Evolutionary conservation across 495 filamentous ascomycete species (phyloP), one percentile per base, ranked within the genome.

Genomic region (Bombardia bombarda): DNA sequence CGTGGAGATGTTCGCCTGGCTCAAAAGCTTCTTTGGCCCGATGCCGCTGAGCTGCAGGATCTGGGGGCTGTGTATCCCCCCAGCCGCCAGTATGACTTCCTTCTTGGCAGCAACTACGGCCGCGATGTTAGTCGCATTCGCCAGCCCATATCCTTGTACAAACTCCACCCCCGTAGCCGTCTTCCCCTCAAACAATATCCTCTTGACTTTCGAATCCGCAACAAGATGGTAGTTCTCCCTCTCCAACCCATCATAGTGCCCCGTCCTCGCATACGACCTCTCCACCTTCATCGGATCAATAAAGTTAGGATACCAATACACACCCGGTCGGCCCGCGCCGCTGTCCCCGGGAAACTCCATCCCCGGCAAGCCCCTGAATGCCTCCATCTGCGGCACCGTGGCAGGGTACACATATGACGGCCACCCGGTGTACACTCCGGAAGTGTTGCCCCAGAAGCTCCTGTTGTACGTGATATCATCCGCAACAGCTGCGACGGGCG

Each of bases 1-100:
- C 1, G 74, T 53, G 4, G 50, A 48, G 23, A 81, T 72, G 1
- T 60, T 57, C 17, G 67, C 64, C 19, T 48, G 38, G 13, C 54
- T 40, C 0, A 81, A 52, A 6, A 78, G 37, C 12, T 55, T 57
- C 7, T 53, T 52, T 3, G 69, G 65, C 3, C 77, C 77, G 32
- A 79, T 69, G 4, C 77, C 77, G 28, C 67, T 72, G 2, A 78
- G 54, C 45, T 78, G 72, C 4, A 80, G 56, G 3, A 81, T 48
- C 36, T 79, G 74, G 0, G 77, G 76, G 25, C 73, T 77, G 42
- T 79, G 73, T 12, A 82, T 55, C 1, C 67, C 65, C 4, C 78
- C 78, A 1, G 77, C 76, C 1, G 77, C 68, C n/a, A 82, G 32
- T 34, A 81, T 75, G 10, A 81, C 75, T 51, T 83, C 79, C 37